Conservation (phyloP, 352 stramenopile genomes). For the Globisporangium mamillatum region DNA sequence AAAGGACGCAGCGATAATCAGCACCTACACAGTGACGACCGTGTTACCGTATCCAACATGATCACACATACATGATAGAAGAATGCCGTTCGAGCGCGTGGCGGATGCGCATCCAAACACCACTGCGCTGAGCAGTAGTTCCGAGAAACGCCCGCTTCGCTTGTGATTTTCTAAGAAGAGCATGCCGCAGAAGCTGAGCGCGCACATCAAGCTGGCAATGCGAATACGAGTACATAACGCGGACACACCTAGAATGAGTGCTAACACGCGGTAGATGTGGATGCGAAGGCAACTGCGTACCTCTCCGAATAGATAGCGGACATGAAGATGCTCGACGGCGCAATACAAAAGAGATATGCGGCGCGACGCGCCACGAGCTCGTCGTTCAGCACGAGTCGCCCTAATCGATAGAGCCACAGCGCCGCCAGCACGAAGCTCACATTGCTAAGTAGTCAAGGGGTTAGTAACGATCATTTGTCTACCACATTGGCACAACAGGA, state of each 20-base stretch:
- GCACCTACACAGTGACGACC: neutral
- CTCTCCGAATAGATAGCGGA: slow-evolving; percentile 78
- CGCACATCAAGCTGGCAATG: slow-evolving; percentile 57
- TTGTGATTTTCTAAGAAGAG: slow-evolving; percentile 48
- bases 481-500: neutral
- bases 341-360: slow-evolving; percentile 74
- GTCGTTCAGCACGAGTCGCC: slow-evolving; percentile 48
- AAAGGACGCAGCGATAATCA: neutral
- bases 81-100: slow-evolving; percentile 74
- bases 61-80: slow-evolving; percentile 66
- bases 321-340: slow-evolving; percentile 83
- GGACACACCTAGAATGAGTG: neutral
- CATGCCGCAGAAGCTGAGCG: slow-evolving; percentile 77
- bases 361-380: slow-evolving; percentile 53
- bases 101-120: slow-evolving; percentile 64
- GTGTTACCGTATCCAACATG: neutral
- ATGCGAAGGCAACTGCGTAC: slow-evolving; percentile 15
- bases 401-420: slow-evolving; percentile 68
- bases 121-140: slow-evolving; percentile 39
- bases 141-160: slow-evolving; percentile 18
- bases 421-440: slow-evolving; percentile 66
- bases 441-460: slow-evolving; percentile 38
- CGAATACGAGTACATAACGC: no score
- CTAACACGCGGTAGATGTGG: neutral
- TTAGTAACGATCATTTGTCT: neutral